Evolutionary conservation across 2,329 filamentous ascomycete genomes (phyloP), one percentile per base, ranked within the genome.

Genomic region (Penicillium thymicola): DNA sequence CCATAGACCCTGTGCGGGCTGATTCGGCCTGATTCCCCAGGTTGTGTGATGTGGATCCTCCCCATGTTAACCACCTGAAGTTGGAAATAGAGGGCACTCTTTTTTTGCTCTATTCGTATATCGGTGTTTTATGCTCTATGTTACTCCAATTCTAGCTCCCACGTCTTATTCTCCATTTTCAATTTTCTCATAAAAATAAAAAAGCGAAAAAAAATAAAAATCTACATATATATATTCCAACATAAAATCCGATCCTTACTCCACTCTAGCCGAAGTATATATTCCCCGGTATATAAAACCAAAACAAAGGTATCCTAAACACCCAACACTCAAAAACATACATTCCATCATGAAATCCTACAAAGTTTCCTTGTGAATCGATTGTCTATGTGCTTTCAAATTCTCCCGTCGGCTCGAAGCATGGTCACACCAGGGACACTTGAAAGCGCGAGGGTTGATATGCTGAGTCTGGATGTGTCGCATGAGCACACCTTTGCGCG

Each of bases 391-490:
- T 6, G 53, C 47, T 18, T 45, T 55, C 34, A 55, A n/a, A 28
- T 55, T 55, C 41, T 55, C 53, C 41, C n/a, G 41, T 18, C 53
- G 40, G 41, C 41, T 55, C 5, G 47, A 45, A 51, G 53, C 34
- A 7, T 46, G 53, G 2, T 23, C 13, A n/a, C 53, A 55, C 14
- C 5, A 14, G 16, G 53, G 53, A 45, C 5, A 59, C 36, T 59
- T 34, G 25, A 41, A 59, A 13, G 27, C 45, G 5, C 44, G 8
- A 1, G 54, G 57, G 28, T 27, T 45, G 5, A 59, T 13, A 45
- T 54, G 57, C 10, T 44, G 51, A 38, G 54, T 49, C 36, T 44
- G 27, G 5, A 57, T 37, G 5, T 59, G 57, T 9, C 57, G 57
- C 49, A 27, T 47, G 9, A 59, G 46, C 8, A 49, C 44, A 0